phyloP scores from a whole-genome alignment of 805 yeast species.

The Kodamaea hsintzibuensis region DNA sequence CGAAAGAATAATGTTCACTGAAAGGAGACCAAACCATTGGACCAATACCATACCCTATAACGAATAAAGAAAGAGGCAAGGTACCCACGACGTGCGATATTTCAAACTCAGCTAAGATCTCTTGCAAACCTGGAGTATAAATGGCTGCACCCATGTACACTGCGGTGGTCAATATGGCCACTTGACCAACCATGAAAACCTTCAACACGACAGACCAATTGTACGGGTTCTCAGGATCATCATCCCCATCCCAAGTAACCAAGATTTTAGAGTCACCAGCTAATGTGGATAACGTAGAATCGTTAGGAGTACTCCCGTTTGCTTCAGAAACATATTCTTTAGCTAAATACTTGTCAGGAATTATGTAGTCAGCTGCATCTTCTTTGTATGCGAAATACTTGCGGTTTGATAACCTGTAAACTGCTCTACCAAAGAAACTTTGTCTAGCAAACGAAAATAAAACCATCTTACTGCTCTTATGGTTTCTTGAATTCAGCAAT shows the following conservation, averaged over 20 bases:
- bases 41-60: slow-evolving; percentile 62
- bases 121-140: slow-evolving; percentile 50
- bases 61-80: slow-evolving; percentile 54
- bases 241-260: slow-evolving; percentile 39
- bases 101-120: slow-evolving; percentile 46
- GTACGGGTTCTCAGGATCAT: slow-evolving; percentile 56
- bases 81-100: slow-evolving; percentile 46
- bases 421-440: slow-evolving; percentile 21
- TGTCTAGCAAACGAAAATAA: no score
- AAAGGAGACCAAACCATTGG: slow-evolving; percentile 61
- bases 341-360: slow-evolving; percentile 30
- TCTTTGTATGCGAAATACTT: slow-evolving; percentile 23
- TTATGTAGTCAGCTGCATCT: slow-evolving; percentile 27
- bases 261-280: slow-evolving; percentile 11
- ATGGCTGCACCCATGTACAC: slow-evolving; percentile 61
- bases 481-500: no score
- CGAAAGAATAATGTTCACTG: slow-evolving; percentile 54
- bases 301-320: neutral
- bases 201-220: slow-evolving; percentile 54
- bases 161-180: slow-evolving; percentile 47
- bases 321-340: neutral
- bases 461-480: slow-evolving; percentile 13
- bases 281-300: no score
- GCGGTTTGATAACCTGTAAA: slow-evolving; percentile 28
- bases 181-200: slow-evolving; percentile 34